Conservation (phyloP, 2,329 filamentous ascomycete genomes). For the Nectriaceae sp. region DNA sequence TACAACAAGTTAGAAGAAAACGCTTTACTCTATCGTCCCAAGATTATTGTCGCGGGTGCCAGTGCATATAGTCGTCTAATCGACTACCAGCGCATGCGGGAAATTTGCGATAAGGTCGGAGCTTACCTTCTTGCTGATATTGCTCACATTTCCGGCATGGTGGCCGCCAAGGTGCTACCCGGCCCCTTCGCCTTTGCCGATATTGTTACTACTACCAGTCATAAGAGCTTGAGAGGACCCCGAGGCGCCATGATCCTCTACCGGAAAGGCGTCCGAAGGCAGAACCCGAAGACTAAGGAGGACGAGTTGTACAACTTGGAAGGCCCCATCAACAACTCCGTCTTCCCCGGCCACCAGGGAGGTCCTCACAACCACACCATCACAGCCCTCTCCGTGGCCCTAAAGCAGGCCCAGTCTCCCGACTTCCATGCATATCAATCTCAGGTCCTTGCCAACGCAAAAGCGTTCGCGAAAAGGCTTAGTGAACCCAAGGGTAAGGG, state of each 20-base stretch:
- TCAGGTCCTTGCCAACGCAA: constrained; percentile 86
- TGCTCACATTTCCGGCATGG: constrained; percentile 93
- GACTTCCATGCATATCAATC: constrained; percentile 94
- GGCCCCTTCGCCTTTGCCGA: constrained; percentile 89
- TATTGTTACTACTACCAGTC: constrained; percentile 95
- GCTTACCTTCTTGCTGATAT: constrained; percentile 95
- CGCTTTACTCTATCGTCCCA: constrained; percentile 87
- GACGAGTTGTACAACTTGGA: constrained; percentile 90
- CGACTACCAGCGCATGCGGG: constrained; percentile 89
- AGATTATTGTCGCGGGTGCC: constrained; percentile 92
- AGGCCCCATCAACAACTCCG: constrained; percentile 89
- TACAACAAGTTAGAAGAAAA: constrained; percentile 89
- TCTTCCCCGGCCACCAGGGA: constrained; percentile 97
- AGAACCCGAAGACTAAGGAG: constrained; percentile 82
- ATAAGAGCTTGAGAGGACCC: constrained; percentile 95
- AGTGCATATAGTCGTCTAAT: constrained; percentile 96
- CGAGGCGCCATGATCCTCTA: constrained; percentile 98
- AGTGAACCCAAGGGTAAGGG: constrained; percentile 71
- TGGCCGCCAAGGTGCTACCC: constrained; percentile 88
- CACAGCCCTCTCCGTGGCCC: constrained; percentile 87
- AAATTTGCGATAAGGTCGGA: constrained; percentile 87
- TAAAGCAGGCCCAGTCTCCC: constrained; percentile 87
- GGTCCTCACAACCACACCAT: constrained; percentile 99
- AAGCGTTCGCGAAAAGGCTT: constrained; percentile 74
- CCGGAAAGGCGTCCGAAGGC: constrained; percentile 84